These are phyloP conservation scores for Fusarium sororula DNA, from an alignment of 2,329 filamentous ascomycete species.

Conservation along the genomic window DNA sequence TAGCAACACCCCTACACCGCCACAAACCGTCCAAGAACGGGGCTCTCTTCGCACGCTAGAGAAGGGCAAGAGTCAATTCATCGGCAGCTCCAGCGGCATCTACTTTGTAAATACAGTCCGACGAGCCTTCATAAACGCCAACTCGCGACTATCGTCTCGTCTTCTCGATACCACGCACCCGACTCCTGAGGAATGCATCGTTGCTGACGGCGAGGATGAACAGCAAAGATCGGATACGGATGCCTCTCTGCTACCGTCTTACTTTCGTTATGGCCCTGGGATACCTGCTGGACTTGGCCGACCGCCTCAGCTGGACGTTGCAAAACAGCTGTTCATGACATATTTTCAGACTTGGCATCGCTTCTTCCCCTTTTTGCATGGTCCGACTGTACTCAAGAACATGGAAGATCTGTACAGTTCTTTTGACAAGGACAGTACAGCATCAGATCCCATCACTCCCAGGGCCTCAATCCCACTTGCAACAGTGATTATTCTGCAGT, in stretches of 20 bases:
- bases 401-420: not conserved
- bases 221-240: not conserved
- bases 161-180: not conserved
- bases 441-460: not conserved
- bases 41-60: not conserved
- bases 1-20: rapidly evolving
- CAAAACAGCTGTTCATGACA: not conserved
- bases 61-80: not conserved
- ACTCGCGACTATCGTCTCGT: not conserved
- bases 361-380: not conserved
- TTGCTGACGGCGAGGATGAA: not conserved
- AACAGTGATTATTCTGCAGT: not conserved
- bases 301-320: not conserved
- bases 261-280: not conserved
- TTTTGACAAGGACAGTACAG: not conserved
- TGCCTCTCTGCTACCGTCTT: not conserved
- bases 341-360: not conserved
- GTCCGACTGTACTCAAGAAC: not conserved
- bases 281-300: not conserved
- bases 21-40: not conserved
- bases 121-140: not conserved
- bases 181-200: not conserved
- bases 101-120: not conserved
- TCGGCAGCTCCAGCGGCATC: not conserved
- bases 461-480: no score